Evolutionary conservation across 345 rosid species (phyloP).

Genomic region (Angophora floribunda): DNA sequence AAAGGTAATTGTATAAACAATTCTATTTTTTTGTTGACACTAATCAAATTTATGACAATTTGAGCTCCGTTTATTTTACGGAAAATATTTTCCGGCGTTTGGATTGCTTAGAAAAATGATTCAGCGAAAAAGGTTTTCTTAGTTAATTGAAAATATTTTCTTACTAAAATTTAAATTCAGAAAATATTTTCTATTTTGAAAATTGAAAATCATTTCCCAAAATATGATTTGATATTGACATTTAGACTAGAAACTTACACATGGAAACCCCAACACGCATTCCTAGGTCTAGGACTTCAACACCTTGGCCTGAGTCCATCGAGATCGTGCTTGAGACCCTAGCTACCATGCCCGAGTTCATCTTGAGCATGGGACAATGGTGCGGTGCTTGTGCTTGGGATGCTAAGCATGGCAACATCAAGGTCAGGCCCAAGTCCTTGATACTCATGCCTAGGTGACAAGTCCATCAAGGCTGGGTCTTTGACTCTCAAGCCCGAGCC

Average conservation of each 20-base stretch:
- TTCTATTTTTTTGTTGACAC: neutral
- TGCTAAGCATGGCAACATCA: no score
- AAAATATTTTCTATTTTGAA: neutral
- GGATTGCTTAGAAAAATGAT: neutral
- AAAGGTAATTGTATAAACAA: neutral
- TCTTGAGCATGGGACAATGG: no score
- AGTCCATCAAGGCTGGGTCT: no score
- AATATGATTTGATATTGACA: no score
- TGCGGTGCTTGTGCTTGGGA: no score
- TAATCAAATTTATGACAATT: neutral
- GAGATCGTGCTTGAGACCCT: fast-evolving
- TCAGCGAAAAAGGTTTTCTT: no score
- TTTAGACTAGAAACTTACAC: neutral
- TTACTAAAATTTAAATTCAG: neutral
- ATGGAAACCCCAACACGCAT: neutral
- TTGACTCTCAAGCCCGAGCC: no score
- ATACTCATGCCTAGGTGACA: no score
- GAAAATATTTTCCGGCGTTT: no score
- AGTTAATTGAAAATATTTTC: no score
- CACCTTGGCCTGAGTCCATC: neutral
- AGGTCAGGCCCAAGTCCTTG: no score
- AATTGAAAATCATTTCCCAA: no score
- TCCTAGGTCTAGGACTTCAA: fast-evolving
- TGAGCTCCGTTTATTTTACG: neutral
- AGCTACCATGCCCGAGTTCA: neutral